Evolutionary conservation across 176 grass and related monocot species (phyloP), one percentile per base, ranked within the genome.

Genomic region (Otatea glauca): DNA sequence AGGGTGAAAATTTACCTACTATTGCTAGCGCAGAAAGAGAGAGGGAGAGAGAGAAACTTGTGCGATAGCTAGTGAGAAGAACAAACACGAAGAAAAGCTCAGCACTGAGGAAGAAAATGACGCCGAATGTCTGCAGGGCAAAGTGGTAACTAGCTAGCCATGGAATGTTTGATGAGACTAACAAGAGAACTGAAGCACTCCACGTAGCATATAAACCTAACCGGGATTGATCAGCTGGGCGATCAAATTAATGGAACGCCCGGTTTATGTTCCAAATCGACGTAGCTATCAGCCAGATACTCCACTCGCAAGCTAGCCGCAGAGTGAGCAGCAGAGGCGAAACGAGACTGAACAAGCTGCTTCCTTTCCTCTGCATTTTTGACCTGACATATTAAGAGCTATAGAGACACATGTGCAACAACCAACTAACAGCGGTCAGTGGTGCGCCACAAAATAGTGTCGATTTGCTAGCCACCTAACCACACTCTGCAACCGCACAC

Each of bases 231-330:
- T 21, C 47, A 17, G 70, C 43, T 5, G 53, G 20, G 24, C 9
- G 75, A 43, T 24, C 56, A 41, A 12, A 44, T 18, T 4, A 29
- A 64, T 32, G 38, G 39, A 14, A 42, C 18, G 9, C 23, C 21
- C 67, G 7, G 5, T 20, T 20, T 32, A 42, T 48, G 41, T 65
- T 78, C 41, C 76, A 12, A 20, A 24, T 32, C 58, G 39, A 78
- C 41, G 58, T 12, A 64, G 76, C 76, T 47, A 44, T 64, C 76
- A 64, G 39, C 58, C 41, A 44, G 76, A 78, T 58, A 21, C 21
- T 2, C 21, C 21, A 58, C 55, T n/a, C 20, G 10, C 55, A n/a
- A n/a, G 4, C 49, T 5, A 20, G 18, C 3, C 49, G 15, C 0
- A 50, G 49, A 6, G 49, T 13, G 10, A 48, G 10, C 8, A n/a